Evolutionary conservation across 495 filamentous ascomycete species (phyloP), one percentile per base, ranked within the genome.

Genomic region (Podospora conica): DNA sequence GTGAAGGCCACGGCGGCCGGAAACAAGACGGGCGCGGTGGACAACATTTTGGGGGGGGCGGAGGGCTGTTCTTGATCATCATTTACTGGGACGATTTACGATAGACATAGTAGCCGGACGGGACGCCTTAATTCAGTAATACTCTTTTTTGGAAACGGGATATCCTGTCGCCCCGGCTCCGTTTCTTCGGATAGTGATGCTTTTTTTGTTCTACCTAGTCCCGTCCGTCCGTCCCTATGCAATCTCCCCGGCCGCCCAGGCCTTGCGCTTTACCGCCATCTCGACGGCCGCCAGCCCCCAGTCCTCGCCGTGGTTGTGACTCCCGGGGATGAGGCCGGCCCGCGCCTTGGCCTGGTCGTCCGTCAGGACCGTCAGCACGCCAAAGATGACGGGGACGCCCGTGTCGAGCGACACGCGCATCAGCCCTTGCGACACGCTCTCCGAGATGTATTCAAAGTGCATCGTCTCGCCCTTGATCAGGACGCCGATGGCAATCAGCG

Each of bases 381-480:
- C 95, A 76, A 98, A 97, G 55, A 98, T 86, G 58, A 98, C 88
- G 22, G 95, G 95, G 28, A 94, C 84, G 18, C 91, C 91, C 15
- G 86, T 85, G 75, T 98, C 94, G 27, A 98, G 79, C 70, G 95
- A 92, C 62, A 98, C 88, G 61, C 90, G 88, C 95, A 98, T 98
- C 68, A 98, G 81, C 10, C 92, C 95, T 53, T 95, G 90, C 21
- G 87, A 90, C 22, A 94, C 91, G 48, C 91, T 88, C 66, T 96
- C 93, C n/a, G 93, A 83, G 66, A 97, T 97, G 76, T 97, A 97
- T 77, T 98, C 93, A 71, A 98, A 98, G 75, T 98, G 95, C 90
- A 96, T 96, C 20, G 95, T 98, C 74, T 96, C 90, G 69, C 95
- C 95, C 81, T 98, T 98, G 77, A 98, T 96, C 27, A 98, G 85